Percentiles rank a stretch among this genome's conserved stretches.
Evolutionary conservation across 306 rosid species (phyloP).

Genomic region (Cucurbita moschata): DNA sequence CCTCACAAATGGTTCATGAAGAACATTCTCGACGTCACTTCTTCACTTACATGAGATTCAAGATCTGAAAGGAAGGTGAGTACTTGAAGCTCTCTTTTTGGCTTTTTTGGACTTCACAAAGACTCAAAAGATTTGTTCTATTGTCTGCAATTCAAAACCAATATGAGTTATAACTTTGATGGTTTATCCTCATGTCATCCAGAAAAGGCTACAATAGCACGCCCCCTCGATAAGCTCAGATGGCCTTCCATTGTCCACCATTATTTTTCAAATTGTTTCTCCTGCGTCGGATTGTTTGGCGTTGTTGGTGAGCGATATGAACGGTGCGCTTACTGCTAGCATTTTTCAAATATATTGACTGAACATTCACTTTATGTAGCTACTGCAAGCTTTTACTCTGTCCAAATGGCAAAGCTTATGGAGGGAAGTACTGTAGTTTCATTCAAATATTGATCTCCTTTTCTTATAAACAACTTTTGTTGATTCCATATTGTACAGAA

Average conservation of each 20-base stretch:
- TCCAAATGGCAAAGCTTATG: neutral
- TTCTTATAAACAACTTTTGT: neutral
- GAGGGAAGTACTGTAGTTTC: neutral
- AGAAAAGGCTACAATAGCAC: neutral
- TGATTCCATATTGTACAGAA: neutral
- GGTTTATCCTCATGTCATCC: neutral
- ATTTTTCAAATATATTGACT: neutral
- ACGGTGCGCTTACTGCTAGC: neutral
- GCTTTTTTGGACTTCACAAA: neutral
- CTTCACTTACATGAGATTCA: slow-evolving; percentile 24
- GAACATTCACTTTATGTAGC: neutral
- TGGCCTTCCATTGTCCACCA: neutral
- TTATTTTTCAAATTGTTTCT: neutral
- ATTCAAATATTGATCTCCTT: neutral
- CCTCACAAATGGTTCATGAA: slow-evolving; percentile 46
- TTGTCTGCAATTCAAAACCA: neutral
- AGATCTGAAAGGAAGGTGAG: neutral
- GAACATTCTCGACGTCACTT: slow-evolving; percentile 45
- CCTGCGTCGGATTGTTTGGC: neutral
- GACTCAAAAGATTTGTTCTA: neutral
- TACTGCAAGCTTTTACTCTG: neutral
- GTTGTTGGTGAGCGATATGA: neutral
- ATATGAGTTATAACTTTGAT: neutral
- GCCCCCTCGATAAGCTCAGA: neutral
- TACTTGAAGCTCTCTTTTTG: neutral